These are phyloP conservation scores for Pterocarpus macrocarpus DNA, from an alignment of 306 rosid species.

Conservation along the genomic window DNA sequence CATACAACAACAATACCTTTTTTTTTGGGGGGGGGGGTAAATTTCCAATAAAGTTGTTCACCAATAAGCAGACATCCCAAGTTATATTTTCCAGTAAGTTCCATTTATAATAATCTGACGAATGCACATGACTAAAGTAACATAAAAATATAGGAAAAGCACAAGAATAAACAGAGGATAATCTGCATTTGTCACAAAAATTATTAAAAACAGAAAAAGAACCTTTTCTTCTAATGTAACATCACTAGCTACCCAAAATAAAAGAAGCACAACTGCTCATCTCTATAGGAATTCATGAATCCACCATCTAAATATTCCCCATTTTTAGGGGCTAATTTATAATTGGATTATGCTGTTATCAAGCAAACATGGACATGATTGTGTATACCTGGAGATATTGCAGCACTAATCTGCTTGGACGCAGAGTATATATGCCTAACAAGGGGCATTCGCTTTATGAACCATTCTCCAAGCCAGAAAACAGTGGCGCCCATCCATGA, in stretches of 20 bases:
- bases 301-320: constrained; percentile 11
- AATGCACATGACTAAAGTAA: not conserved
- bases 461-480: constrained; percentile 90
- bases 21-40: too few relatives aligned
- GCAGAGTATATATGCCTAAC: constrained; percentile 90
- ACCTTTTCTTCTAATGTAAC: not conserved
- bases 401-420: constrained; percentile 92
- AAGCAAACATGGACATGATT: constrained; percentile 14
- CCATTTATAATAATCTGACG: not conserved
- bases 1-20: not conserved
- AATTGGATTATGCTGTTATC: constrained; percentile 25
- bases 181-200: not conserved
- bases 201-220: not conserved
- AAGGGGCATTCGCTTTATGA: constrained; percentile 92
- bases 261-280: not conserved
- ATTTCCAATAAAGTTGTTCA: not conserved
- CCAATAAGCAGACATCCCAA: not conserved
- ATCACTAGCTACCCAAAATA: constrained; percentile 13
- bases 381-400: constrained; percentile 84
- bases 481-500: constrained; percentile 94
- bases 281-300: constrained; percentile 10
- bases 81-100: not conserved
- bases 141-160: not conserved
- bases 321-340: not conserved
- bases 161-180: not conserved